Evolutionary conservation across 2,329 filamentous ascomycete genomes (phyloP).

Genomic region (Trichoderma polysporum): DNA sequence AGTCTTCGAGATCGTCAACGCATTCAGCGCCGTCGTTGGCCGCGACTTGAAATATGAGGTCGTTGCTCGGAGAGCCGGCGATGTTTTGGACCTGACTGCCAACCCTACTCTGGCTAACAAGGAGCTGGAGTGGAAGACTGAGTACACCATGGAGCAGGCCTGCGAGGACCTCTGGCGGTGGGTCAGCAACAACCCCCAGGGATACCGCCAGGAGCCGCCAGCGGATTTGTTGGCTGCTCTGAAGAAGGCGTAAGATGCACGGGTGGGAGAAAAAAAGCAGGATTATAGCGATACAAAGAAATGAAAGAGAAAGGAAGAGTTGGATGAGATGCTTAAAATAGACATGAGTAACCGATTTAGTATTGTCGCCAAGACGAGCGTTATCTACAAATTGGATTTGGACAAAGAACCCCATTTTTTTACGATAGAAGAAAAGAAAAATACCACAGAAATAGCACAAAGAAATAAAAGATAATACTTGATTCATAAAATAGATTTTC

Average conservation of each 20-base stretch:
- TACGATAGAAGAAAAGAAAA: slow-evolving; percentile 7
- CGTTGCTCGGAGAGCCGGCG: slow-evolving; percentile 75
- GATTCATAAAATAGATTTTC: neutral
- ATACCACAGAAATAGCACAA: neutral
- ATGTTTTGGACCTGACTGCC: slow-evolving; percentile 92
- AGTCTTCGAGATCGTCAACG: slow-evolving; percentile 95
- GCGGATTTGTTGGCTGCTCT: slow-evolving; percentile 70
- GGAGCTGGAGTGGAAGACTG: slow-evolving; percentile 90
- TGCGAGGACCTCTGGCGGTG: slow-evolving; percentile 95
- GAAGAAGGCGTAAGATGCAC: slow-evolving; percentile 46
- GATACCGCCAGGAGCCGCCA: slow-evolving; percentile 90
- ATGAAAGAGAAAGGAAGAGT: neutral
- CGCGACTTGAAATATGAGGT: slow-evolving; percentile 85
- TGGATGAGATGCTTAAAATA: slow-evolving; percentile 20
- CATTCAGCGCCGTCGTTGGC: slow-evolving; percentile 85
- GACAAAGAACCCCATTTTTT: slow-evolving; percentile 5
- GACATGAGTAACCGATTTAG: slow-evolving; percentile 1
- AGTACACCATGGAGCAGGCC: slow-evolving; percentile 86
- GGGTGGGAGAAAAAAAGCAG: slow-evolving; percentile 15
- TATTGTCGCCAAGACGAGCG: neutral
- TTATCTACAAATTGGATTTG: slow-evolving; percentile 5
- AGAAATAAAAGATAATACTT: neutral
- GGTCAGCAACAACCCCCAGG: slow-evolving; percentile 95
- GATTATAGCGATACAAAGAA: neutral
- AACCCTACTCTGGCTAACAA: slow-evolving; percentile 83